Percentiles rank a stretch among this genome's conserved stretches.
Conservation (phyloP, 2,329 filamentous ascomycete species). For the Aspergillus costaricaensis region DNA sequence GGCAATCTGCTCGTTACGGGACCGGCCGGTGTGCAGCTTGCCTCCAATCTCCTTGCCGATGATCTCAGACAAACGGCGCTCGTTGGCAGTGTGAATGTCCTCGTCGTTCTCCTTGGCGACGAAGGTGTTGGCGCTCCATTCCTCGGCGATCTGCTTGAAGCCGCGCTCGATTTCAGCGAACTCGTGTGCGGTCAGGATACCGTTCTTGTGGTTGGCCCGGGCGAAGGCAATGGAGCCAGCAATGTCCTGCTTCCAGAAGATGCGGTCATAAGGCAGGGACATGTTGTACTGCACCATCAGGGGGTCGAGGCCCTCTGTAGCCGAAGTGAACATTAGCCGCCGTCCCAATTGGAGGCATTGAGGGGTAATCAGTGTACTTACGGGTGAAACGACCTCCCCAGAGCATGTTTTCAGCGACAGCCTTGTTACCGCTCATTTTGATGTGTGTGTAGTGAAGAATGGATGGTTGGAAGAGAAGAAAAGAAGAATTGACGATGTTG, state of each 20-base stretch:
- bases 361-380: conserved; percentile 29
- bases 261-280: conserved; percentile 75
- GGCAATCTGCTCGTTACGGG: conserved; percentile 86
- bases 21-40: conserved; percentile 86
- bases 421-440: conserved; percentile 41
- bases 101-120: conserved; percentile 49
- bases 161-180: conserved; percentile 74
- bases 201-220: conserved; percentile 72
- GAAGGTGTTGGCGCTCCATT: conserved; percentile 46
- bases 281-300: conserved; percentile 86
- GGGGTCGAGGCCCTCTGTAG: conserved; percentile 73
- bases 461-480: conserved; percentile 6
- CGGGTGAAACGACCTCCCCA: conserved; percentile 65
- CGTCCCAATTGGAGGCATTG: conserved; percentile 19
- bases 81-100: conserved; percentile 70
- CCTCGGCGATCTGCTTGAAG: conserved; percentile 57
- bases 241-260: conserved; percentile 79
- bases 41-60: conserved; percentile 83
- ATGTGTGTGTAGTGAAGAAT: conserved; percentile 7
- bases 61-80: conserved; percentile 75
- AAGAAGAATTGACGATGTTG: conserved; percentile 1
- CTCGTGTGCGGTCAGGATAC: conserved; percentile 72
- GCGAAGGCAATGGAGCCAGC: conserved; percentile 79
- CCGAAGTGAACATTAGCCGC: conserved; percentile 21
- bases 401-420: conserved; percentile 54